phyloP scores from a whole-genome alignment of 805 yeast species.

The Kluyveromyces starmeri region DNA sequence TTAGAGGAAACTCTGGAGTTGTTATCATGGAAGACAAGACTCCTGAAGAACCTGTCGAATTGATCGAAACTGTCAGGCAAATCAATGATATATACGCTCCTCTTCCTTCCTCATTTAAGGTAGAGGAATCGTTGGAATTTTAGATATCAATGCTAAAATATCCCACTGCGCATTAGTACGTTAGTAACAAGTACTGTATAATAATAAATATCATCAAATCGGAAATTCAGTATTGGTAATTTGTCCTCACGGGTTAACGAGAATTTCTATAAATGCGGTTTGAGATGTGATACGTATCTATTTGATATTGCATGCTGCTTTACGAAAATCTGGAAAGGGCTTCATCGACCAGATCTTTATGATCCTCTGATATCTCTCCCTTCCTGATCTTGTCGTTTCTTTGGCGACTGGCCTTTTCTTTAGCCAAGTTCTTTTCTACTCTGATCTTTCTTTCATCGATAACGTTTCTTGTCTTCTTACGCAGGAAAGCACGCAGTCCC shows the following conservation, averaged over 20 bases:
- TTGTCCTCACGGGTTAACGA: too few species aligned
- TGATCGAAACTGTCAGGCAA: slow-evolving; percentile 80
- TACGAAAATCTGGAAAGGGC: slow-evolving; percentile 33
- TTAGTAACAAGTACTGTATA: too few species aligned
- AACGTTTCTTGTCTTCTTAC: slow-evolving; percentile 79
- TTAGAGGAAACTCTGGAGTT: slow-evolving; percentile 60
- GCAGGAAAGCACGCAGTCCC: slow-evolving; percentile 64
- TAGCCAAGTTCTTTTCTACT: slow-evolving; percentile 61
- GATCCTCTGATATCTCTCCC: slow-evolving; percentile 49
- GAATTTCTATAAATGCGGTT: too few species aligned
- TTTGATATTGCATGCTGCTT: neutral
- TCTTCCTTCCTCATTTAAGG: slow-evolving; percentile 27
- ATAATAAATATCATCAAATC: neutral
- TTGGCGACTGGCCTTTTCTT: slow-evolving; percentile 64
- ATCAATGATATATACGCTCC: slow-evolving; percentile 66
- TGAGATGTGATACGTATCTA: too few species aligned
- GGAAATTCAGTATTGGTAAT: too few species aligned
- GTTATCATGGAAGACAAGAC: slow-evolving; percentile 58
- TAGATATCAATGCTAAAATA: too few species aligned
- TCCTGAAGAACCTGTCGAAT: slow-evolving; percentile 51
- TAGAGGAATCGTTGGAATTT: slow-evolving; percentile 25
- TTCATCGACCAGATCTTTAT: slow-evolving; percentile 32
- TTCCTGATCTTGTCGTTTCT: slow-evolving; percentile 36
- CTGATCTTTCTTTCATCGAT: slow-evolving; percentile 78
- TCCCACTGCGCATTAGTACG: too few species aligned